Percentiles rank a stretch among this genome's conserved stretches.
Conservation (phyloP, 2,329 filamentous ascomycete genomes). For the Colletotrichum sp. region DNA sequence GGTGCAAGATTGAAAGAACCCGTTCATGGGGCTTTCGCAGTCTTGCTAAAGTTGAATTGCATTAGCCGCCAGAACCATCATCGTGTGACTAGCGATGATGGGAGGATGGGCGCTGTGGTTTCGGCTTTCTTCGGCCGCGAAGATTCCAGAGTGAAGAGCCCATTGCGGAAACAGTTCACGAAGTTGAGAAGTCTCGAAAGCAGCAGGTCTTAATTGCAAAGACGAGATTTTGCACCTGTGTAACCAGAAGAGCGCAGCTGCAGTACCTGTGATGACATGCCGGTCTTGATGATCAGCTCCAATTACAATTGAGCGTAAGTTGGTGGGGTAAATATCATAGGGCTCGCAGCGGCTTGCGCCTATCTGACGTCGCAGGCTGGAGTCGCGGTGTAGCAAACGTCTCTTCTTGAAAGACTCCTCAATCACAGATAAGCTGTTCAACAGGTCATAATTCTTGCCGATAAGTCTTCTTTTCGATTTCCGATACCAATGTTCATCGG, state of each 20-base stretch:
- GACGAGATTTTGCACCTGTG: background rate
- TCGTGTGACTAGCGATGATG: background rate
- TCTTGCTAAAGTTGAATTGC: background rate
- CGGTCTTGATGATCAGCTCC: background rate
- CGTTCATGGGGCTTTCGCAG: background rate
- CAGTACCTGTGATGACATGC: background rate
- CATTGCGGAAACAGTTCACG: background rate
- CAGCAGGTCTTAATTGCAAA: background rate
- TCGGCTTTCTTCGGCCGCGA: background rate
- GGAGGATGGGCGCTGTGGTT: background rate
- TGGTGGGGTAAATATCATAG: background rate
- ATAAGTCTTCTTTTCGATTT: background rate
- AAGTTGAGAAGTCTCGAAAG: background rate
- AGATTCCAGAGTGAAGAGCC: background rate
- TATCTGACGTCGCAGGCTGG: background rate
- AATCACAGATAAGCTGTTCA: background rate
- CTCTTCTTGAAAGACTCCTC: background rate
- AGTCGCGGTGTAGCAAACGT: background rate
- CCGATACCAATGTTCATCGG: background rate
- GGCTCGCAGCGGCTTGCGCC: background rate
- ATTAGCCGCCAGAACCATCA: background rate
- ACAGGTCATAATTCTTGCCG: background rate
- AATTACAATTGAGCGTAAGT: background rate
- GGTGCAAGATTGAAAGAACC: background rate
- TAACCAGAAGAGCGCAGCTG: background rate